Base-by-base conservation (phyloP, 345 rosid species). In the Acer negundo region DNA sequence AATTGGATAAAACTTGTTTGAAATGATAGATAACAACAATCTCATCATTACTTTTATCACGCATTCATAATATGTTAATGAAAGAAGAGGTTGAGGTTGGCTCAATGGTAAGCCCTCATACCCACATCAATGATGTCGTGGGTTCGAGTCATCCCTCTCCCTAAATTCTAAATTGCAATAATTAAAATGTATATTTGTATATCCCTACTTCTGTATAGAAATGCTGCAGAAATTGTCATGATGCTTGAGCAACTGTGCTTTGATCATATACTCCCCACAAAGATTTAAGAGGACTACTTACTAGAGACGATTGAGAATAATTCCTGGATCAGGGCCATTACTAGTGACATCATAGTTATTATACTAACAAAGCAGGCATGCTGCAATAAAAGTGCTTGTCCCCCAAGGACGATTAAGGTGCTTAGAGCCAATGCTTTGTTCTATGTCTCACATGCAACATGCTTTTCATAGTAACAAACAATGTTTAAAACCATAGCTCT, bases 401-500 rank as follows among this genome's bases (percentile, higher is more conserved):
- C 63, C 78, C 67, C 22, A 35, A 26, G 62, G 58, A 62, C 5
- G 11, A 31, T 16, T n/a, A n/a, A 64, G 49, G 51, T 75, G 47
- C 38, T 75, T 75, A 49, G n/a, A 26, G n/a, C 20, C 70, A 62
- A 64, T 51, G 47, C 22, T 51, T 75, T 47, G 69, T 16, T 44
- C 66, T 7, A 64, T 4, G n/a, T 2, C 61, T 46, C 26, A 17
- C n/a, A 63, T 35, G 67, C 44, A 47, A 63, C 19, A 47, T 63
- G 77, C 69, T 59, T 13, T 66, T 47, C 7, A 26, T 26, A 62
- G 20, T 19, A 38, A 73, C 61, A 77, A 26, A 61, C 46, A 70
- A 15, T 17, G 64, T 80, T 70, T 72, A 22, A 67, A 56, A 53
- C 58, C 28, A 70, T 20, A 72, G 64, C 10, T 56, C 63, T 26